phyloP scores from a whole-genome alignment of 768 basidiomycete species.

The Lentinus tigrinus region DNA sequence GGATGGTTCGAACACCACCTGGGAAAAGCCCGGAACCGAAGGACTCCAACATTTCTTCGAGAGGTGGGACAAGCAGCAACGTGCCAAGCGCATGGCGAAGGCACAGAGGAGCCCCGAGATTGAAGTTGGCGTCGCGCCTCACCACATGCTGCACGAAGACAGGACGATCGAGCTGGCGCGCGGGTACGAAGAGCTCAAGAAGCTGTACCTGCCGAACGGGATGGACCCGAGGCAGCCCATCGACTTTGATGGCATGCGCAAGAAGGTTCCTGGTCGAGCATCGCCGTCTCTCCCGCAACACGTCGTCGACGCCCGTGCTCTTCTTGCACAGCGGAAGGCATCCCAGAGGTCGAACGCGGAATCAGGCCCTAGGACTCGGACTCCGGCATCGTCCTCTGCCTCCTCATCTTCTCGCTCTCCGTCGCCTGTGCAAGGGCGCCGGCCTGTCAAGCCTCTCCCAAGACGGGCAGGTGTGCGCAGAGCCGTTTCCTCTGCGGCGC shows the following conservation, averaged over 20 bases:
- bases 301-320: background rate
- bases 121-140: background rate
- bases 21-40: conserved; percentile 36
- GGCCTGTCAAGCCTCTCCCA: conserved; percentile 3
- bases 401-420: background rate
- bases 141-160: conserved; percentile 5
- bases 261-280: background rate
- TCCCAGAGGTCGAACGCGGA: too few relatives aligned
- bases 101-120: conserved; percentile 29
- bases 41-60: conserved; percentile 17
- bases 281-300: background rate
- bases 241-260: conserved; percentile 3
- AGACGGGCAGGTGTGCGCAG: background rate
- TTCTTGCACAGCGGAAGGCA: background rate
- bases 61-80: conserved; percentile 37
- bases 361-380: too few relatives aligned
- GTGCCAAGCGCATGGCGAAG: conserved; percentile 26
- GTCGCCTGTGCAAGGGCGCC: background rate
- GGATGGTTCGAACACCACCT: conserved; percentile 57
- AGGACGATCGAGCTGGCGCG: conserved; percentile 10
- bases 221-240: background rate
- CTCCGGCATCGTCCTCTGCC: background rate
- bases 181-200: conserved; percentile 11
- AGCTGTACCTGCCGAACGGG: background rate
- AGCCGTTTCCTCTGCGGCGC: background rate